Conservation (phyloP, 352 stramenopile genomes). For the Globisporangium polare region DNA sequence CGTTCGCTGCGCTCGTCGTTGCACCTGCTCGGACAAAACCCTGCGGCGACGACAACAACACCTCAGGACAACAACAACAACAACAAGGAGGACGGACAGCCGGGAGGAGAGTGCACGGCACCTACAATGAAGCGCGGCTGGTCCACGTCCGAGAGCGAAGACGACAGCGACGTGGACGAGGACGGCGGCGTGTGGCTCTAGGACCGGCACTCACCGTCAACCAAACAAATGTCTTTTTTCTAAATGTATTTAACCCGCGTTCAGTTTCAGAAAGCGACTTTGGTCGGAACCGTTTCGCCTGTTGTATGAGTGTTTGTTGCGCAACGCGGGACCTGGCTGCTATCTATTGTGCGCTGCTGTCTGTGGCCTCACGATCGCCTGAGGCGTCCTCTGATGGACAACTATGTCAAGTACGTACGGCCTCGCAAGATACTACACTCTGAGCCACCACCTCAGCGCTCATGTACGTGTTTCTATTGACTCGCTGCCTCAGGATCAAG, state of each 20-base stretch:
- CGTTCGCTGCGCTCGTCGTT: slow-evolving; percentile 35
- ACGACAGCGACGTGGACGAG: slow-evolving; percentile 33
- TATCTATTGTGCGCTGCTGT: too few species aligned
- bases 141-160: slow-evolving; percentile 18
- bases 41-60: slow-evolving; percentile 15
- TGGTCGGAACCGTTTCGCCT: too few species aligned
- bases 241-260: too few species aligned
- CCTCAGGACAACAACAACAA: background rate
- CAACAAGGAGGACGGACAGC: slow-evolving; percentile 2
- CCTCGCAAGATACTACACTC: background rate
- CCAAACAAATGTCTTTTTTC: too few species aligned
- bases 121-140: slow-evolving; percentile 8
- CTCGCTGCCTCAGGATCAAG: slow-evolving; percentile 29
- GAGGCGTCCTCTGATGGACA: slow-evolving; percentile 27
- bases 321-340: too few species aligned
- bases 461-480: too few species aligned
- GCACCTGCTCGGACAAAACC: slow-evolving; percentile 9
- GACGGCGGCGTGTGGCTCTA: slow-evolving; percentile 63
- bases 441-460: too few species aligned
- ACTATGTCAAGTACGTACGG: slow-evolving; percentile 33
- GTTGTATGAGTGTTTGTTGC: too few species aligned
- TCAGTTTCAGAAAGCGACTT: too few species aligned
- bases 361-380: too few species aligned
- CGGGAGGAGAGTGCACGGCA: slow-evolving; percentile 3
- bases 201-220: background rate